phyloP scores from a whole-genome alignment of 805 yeast species.

The Candida ficus region DNA sequence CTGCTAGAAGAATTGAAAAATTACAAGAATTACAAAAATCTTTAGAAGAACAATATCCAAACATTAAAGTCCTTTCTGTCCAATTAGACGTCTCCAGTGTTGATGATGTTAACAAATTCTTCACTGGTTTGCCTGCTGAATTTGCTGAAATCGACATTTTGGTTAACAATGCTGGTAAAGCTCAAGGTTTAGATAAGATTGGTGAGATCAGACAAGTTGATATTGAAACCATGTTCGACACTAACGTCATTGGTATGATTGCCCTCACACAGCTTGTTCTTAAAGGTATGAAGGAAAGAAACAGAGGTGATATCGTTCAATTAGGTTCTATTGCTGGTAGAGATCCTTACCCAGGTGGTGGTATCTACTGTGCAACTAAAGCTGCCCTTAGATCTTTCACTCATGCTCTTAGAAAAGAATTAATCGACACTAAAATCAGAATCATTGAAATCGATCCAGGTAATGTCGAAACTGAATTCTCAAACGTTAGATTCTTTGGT shows the following conservation, averaged over 20 bases:
- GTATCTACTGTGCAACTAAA: conserved; percentile 72
- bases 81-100: conserved; percentile 55
- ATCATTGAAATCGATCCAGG: conserved; percentile 67
- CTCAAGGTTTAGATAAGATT: conserved; percentile 72
- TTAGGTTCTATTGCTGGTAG: conserved; percentile 80
- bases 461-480: conserved; percentile 64
- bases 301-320: conserved; percentile 68
- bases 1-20: conserved; percentile 73
- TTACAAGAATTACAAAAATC: conserved; percentile 44
- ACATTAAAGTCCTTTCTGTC: conserved; percentile 39
- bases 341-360: conserved; percentile 77
- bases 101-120: conserved; percentile 45
- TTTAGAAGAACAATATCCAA: conserved; percentile 41
- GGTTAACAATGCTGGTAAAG: conserved; percentile 74
- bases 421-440: conserved; percentile 61
- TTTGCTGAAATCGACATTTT: conserved; percentile 60
- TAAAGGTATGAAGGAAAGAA: conserved; percentile 62
- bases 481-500: conserved; percentile 55
- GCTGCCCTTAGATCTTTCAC: conserved; percentile 72
- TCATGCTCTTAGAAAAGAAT: conserved; percentile 67
- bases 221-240: conserved; percentile 71
- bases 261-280: conserved; percentile 76
- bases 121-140: conserved; percentile 48
- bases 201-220: conserved; percentile 66
- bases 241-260: conserved; percentile 85